These are phyloP conservation scores for Diphasiastrum complanatum DNA, from an alignment of 83 land plant genomes.

Conservation along the genomic window DNA sequence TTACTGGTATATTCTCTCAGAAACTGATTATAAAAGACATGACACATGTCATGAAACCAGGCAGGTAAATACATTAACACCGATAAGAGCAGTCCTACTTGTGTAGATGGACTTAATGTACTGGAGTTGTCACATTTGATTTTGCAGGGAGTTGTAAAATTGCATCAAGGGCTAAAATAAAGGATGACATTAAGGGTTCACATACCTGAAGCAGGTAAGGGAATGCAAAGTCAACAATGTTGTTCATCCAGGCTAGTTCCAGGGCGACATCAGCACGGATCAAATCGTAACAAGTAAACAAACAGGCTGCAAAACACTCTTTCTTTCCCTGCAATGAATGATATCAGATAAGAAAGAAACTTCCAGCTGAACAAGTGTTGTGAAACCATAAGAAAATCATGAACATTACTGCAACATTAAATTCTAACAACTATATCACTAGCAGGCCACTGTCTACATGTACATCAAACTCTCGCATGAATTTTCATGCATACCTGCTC, in stretches of 20 bases:
- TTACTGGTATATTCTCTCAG: no score
- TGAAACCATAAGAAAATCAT: no score
- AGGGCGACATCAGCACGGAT: no score
- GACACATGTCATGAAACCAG: background rate
- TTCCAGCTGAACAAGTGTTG: no score
- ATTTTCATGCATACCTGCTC: background rate
- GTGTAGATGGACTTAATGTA: background rate
- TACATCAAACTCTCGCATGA: background rate
- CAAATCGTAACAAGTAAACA: no score
- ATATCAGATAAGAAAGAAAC: no score
- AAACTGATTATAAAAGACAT: background rate
- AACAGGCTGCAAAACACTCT: constrained; percentile 2
- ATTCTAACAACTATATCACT: background rate
- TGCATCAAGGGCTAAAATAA: background rate
- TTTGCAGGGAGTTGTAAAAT: background rate
- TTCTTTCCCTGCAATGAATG: constrained; percentile 9
- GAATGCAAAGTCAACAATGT: no score
- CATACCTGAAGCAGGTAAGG: background rate
- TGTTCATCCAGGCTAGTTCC: no score
- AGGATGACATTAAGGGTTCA: background rate
- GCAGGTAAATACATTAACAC: background rate
- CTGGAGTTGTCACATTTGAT: background rate
- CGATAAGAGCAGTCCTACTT: background rate
- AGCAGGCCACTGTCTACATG: background rate
- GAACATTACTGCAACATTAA: no score